Base-by-base conservation (phyloP, 2,329 filamentous ascomycete genomes). In the Penicillium sp. region DNA sequence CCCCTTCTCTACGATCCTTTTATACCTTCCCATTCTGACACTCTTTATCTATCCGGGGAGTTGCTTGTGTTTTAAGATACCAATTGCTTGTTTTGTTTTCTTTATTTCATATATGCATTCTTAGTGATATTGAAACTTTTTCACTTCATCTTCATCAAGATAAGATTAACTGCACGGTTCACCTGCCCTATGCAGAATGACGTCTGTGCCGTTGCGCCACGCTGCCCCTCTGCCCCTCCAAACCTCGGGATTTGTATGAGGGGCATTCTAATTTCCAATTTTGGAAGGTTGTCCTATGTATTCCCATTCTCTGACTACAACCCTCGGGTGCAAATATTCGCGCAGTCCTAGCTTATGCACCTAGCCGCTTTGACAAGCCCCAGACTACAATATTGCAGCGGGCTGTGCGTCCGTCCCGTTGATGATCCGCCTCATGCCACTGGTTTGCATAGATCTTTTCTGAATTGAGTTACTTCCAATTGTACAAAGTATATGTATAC, bases 181-280 rank as follows among this genome's bases (percentile, higher is more conserved):
- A 57, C 47, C 31, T 38, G 21, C 41, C 33, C n/a, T 44, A 57
- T 62, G 59, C 53, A 49, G 21, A 48, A 40, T 61, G 59, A 63
- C 57, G 59, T 63, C 57, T 63, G 59, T 60, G 60, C 57, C 53
- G 50, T 43, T 55, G 16, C 50, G 50, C 33, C 53, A 50, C 51
- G 44, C 53, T 44, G 19, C 50, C 45, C 38, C 16, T 40, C 40
- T 39, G 21, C 52, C 44, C 38, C 16, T 36, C 39, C 40, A n/a
- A 39, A 8, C 41, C 19, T 50, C 46, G 52, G 52, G 38, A 27
- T 43, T 36, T 21, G 36, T 39, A 2, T 15, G 34, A 50, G 50
- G 25, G 41, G 19, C 40, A 53, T 33, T 29, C 9, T 10, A 27
- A n/a, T 44, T 34, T 45, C 41, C 39, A 19, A 21, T 19, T 13